phyloP scores from a whole-genome alignment of 306 rosid genomes.

The Prunus davidiana region DNA sequence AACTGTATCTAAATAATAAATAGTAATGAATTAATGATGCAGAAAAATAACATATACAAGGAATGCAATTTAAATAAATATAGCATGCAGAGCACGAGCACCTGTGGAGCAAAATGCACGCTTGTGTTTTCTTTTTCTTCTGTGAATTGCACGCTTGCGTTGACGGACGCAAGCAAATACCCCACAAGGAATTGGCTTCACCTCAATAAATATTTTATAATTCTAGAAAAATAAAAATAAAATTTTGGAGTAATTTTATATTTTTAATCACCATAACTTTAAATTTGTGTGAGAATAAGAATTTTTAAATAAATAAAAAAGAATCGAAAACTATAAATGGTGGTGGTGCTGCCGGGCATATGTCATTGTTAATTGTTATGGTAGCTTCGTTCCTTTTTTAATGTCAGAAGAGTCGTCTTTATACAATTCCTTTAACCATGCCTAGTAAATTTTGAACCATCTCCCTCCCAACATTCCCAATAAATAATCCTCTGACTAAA shows the following conservation, averaged over 20 bases:
- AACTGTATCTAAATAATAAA: background rate
- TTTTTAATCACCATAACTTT: no score
- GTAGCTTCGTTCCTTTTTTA: background rate
- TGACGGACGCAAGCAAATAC: background rate
- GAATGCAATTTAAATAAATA: background rate
- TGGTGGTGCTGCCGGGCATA: background rate
- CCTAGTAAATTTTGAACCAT: constrained; percentile 12
- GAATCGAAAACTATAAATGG: no score
- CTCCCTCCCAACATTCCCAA: constrained; percentile 16
- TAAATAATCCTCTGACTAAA: background rate
- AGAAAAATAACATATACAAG: background rate
- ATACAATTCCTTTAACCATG: constrained; percentile 42
- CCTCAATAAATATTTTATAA: background rate
- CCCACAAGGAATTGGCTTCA: background rate
- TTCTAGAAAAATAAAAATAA: no score
- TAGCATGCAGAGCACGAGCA: background rate
- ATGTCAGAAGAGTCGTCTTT: background rate
- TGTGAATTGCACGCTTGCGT: background rate
- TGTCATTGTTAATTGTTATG: background rate
- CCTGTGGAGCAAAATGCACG: background rate
- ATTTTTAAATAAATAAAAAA: no score
- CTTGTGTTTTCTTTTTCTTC: background rate
- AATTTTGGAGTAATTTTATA: no score
- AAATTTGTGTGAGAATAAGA: no score
- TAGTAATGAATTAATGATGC: background rate